These are phyloP conservation scores for Akanthomyces uredinophilus DNA, from an alignment of 2,329 filamentous ascomycete species.

Conservation along the genomic window DNA sequence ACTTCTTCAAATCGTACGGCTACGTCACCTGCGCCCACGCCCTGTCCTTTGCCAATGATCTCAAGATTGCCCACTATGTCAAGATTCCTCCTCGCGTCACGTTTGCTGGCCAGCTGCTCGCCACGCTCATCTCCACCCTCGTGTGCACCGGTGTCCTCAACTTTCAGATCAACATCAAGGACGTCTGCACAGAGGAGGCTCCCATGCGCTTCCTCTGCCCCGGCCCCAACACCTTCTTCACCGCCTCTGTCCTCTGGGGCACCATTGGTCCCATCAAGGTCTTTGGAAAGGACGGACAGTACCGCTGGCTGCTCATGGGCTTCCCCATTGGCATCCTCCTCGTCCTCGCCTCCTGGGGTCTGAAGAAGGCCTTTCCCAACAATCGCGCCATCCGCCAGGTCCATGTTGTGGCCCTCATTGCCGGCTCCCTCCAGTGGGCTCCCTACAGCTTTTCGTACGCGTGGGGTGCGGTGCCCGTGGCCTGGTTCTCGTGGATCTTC, in stretches of 20 bases:
- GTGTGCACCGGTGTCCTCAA: constrained; percentile 40
- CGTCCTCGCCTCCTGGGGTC: constrained; percentile 32
- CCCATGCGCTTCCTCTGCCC: constrained; percentile 34
- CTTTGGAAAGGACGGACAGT: constrained; percentile 36
- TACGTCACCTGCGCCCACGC: constrained; percentile 30
- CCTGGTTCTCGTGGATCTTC: constrained; percentile 44
- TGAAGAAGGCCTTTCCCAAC: constrained; percentile 29
- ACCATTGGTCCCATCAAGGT: constrained; percentile 38
- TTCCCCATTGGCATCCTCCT: constrained; percentile 35
- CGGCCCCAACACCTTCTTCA: constrained; percentile 36
- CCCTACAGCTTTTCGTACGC: constrained; percentile 43
- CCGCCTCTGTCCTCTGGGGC: constrained; percentile 42
- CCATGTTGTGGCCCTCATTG: constrained; percentile 38
- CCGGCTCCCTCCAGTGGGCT: constrained; percentile 35
- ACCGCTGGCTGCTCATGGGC: constrained; percentile 34
- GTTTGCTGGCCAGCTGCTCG: constrained; percentile 43
- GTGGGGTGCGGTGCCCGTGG: constrained; percentile 43
- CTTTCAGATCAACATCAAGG: constrained; percentile 31
- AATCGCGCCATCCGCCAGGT: constrained; percentile 32
- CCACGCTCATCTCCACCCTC: constrained; percentile 42
- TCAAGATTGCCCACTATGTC: constrained; percentile 48
- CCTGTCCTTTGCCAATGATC: constrained; percentile 32
- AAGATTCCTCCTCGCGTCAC: constrained; percentile 44
- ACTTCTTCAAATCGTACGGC: constrained; percentile 28
- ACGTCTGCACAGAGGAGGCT: constrained; percentile 33